Evolutionary conservation across 306 rosid genomes (phyloP).

Genomic region (Sphenostylis stenocarpa): DNA sequence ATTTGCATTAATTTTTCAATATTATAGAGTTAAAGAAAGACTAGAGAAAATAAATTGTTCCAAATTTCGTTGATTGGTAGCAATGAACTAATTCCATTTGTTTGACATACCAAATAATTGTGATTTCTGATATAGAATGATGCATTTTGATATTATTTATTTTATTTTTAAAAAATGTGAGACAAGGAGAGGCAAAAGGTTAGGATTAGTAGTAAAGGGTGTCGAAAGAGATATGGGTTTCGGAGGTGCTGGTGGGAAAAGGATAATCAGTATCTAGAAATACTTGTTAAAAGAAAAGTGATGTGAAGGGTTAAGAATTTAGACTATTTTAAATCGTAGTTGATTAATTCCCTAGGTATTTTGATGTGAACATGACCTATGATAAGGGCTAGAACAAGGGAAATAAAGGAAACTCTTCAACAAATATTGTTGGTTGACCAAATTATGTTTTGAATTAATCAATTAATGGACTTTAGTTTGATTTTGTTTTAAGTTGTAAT

Average conservation of each 20-base stretch:
- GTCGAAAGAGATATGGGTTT: neutral
- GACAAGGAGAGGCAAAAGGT: too few relatives aligned
- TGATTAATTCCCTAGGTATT: too few relatives aligned
- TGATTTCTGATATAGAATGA: neutral
- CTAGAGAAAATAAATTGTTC: slow-evolving; percentile 10
- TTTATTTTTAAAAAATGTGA: too few relatives aligned
- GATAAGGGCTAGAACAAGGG: too few relatives aligned
- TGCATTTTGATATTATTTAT: neutral
- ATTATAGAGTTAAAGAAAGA: neutral
- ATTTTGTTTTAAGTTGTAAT: too few relatives aligned
- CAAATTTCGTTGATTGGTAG: neutral
- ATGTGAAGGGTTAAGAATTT: neutral
- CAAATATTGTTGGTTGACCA: too few relatives aligned
- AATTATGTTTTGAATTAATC: too few relatives aligned
- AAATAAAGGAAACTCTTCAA: too few relatives aligned
- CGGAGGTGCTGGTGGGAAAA: neutral
- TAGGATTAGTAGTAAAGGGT: neutral
- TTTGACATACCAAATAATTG: neutral
- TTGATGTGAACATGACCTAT: too few relatives aligned
- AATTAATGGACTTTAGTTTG: too few relatives aligned
- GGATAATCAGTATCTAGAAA: neutral
- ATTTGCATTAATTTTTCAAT: neutral
- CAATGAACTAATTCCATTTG: neutral
- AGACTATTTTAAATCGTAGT: neutral
- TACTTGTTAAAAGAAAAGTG: neutral